These are phyloP conservation scores for Pseudogymnoascus sp. DNA, from an alignment of 2,329 filamentous ascomycete species.

Conservation along the genomic window DNA sequence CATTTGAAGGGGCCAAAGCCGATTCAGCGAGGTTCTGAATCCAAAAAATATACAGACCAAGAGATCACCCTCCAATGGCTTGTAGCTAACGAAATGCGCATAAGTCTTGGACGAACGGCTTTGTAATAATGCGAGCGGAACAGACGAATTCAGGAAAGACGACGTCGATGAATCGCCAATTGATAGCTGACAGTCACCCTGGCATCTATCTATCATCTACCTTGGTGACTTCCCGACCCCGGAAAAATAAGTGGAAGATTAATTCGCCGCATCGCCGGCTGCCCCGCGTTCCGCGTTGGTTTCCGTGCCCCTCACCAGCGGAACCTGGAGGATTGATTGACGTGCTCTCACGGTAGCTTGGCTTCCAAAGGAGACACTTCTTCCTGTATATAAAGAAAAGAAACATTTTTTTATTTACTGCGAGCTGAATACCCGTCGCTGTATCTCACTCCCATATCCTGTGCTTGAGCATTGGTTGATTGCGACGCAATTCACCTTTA, in stretches of 20 bases:
- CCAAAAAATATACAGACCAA: background rate
- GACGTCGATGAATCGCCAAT: background rate
- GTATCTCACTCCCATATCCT: background rate
- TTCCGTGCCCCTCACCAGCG: background rate
- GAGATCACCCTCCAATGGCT: background rate
- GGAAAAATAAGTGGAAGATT: conserved; percentile 2
- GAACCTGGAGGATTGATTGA: background rate
- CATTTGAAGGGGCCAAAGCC: background rate
- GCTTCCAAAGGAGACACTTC: background rate
- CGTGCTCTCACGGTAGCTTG: background rate
- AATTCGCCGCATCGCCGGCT: background rate
- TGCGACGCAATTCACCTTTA: background rate
- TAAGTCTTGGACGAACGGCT: background rate
- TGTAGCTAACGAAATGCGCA: background rate
- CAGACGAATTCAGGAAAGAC: background rate
- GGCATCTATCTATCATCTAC: background rate
- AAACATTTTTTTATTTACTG: background rate
- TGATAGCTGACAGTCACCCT: background rate
- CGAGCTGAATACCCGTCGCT: background rate
- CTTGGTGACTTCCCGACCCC: background rate
- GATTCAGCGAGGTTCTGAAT: background rate
- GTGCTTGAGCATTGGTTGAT: background rate
- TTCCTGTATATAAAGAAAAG: conserved; percentile 7
- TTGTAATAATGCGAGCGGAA: background rate
- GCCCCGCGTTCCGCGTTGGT: background rate